phyloP scores from a whole-genome alignment of 2,329 filamentous ascomycete genomes.

The Monilinia polystroma region DNA sequence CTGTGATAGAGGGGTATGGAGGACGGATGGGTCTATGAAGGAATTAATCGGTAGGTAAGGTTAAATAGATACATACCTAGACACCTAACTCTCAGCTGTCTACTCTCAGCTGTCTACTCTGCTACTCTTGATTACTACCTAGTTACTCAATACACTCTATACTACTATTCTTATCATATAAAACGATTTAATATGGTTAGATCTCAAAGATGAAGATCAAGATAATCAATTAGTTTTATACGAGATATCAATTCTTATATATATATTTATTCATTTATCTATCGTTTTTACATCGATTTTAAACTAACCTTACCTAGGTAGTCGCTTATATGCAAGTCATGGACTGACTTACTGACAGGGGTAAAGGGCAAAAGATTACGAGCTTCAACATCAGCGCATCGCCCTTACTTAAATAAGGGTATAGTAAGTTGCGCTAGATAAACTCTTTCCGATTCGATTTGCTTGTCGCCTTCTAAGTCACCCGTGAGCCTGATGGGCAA shows the following conservation, averaged over 20 bases:
- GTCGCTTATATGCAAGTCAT: background rate
- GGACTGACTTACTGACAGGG: no score
- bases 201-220: no score
- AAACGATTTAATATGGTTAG: background rate
- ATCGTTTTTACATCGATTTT: no score
- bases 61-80: no score
- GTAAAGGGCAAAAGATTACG: background rate
- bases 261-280: no score
- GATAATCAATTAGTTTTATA: background rate
- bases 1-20: background rate
- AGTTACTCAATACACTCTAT: background rate
- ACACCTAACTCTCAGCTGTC: no score
- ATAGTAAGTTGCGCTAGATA: background rate
- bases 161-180: background rate
- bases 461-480: background rate
- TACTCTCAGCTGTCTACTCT: no score
- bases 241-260: no score
- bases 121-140: no score
- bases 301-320: background rate
- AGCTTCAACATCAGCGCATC: slow-evolving; percentile 4
- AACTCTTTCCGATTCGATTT: background rate
- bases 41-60: no score
- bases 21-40: no score
- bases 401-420: slow-evolving; percentile 6
- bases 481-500: background rate